Evolutionary conservation across 495 filamentous ascomycete genomes (phyloP), one percentile per base, ranked within the genome.

Genomic region (Evernia prunastri): DNA sequence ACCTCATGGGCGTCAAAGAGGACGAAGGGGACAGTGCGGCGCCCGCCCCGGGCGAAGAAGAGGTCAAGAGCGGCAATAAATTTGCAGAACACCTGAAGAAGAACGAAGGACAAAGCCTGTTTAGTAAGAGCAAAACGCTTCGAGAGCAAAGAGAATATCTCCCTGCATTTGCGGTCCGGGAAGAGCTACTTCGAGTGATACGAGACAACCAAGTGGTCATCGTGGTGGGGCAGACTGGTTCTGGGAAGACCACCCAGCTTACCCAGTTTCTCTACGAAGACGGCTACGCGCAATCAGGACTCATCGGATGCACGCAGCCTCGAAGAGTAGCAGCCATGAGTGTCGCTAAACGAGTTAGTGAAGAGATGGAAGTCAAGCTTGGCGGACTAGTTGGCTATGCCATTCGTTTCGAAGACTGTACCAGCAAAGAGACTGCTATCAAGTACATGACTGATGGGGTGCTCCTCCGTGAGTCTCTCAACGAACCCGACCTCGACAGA

Each of bases 401-500:
- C 3, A 99, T 99, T 73, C 92, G 95, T 36, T 99, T 99, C 72
- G 95, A 99, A 71, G 95, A 99, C 76, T 97, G 92, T 74, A 99
- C 95, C 4, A 93, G 89, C 74, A 89, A 89, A 66, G 86, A 97
- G 61, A 99, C 95, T 1, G 79, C 86, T 64, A 97, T 99, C 74
- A 99, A 99, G 75, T 99, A 99, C 71, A 97, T 99, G 95, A 99
- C 95, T 2, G 95, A 99, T 70, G 95, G 95, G 75, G 92, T 99
- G 10, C 79, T 99, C 31, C 82, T 99, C 20, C 86, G 95, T 71
- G 95, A 99, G 70, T 96, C 90, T 18, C 82, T 99, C 12, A 89
- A 89, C 58, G 92, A 97, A 70, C 82, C 85, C 20, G 96, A 99
- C 71, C 82, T 99, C 29, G 95, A 97, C 74, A 89, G 89, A 70